Evolutionary conservation across 2,329 filamentous ascomycete genomes (phyloP).

Genomic region (Aspergillus proliferans): DNA sequence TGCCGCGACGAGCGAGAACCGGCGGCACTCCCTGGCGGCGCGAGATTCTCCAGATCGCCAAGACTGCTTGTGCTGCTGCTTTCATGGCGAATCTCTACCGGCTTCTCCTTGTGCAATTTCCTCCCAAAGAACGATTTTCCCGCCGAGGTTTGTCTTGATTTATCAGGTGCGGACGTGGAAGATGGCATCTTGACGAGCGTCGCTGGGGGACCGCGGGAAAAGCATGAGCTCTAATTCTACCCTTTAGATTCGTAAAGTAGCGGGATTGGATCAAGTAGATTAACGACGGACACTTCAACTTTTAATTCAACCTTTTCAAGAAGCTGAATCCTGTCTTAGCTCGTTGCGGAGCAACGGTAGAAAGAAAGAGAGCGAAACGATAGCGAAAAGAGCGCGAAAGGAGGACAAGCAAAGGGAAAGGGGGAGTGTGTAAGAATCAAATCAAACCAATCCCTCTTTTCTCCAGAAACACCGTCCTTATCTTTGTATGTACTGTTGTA

Average conservation of each 20-base stretch:
- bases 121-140: constrained; percentile 83
- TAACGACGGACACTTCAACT: constrained; percentile 3
- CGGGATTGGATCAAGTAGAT: constrained; percentile 11
- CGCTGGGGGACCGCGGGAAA: constrained; percentile 26
- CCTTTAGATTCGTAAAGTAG: constrained; percentile 9
- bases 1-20: constrained; percentile 69
- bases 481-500: too few relatives aligned
- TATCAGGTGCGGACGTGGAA: constrained; percentile 63
- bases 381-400: too few relatives aligned
- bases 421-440: constrained; percentile 2
- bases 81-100: constrained; percentile 57
- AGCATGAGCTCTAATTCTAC: constrained; percentile 23
- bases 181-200: constrained; percentile 43
- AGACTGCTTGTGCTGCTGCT: constrained; percentile 37
- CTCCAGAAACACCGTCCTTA: too few relatives aligned
- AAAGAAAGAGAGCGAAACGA: not conserved
- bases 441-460: not conserved
- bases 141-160: constrained; percentile 74
- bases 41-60: constrained; percentile 52
- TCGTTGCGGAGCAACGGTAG: constrained; percentile 17
- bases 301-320: constrained; percentile 9
- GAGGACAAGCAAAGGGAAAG: not conserved
- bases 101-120: constrained; percentile 67
- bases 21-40: constrained; percentile 55
- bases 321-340: constrained; percentile 2